Base-by-base conservation (phyloP, 148 eudicot genomes). In the Silene uniflora region DNA sequence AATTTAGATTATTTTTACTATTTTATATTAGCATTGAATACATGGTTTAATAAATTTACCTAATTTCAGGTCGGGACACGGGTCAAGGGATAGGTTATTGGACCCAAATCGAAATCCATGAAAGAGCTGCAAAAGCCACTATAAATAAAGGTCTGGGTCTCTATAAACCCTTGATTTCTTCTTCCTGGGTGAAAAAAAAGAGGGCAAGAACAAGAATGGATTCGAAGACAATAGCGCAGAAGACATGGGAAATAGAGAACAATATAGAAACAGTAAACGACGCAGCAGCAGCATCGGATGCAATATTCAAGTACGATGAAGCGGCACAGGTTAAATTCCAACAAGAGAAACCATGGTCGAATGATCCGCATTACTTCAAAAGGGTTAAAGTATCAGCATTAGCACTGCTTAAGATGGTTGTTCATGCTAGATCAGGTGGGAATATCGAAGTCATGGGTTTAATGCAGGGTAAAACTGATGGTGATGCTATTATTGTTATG, bases 211-310 rank as follows among this genome's bases (percentile, higher is more conserved):
- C 5, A 32, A 32, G 35, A 32, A 39, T 39, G 44, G 44, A 39
- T 39, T 9, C 44, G 44, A 6, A 39, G 10, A 39, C 91, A 66
- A 87, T 95, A 69, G 97, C 97, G 0, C 87, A 84, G 62, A 82
- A 90, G 49, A 92, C 96, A 4, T 95, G 98, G 98, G 98, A 95
- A 74, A 76, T 92, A 0, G 98, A 95, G 64, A 95, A 95, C 96
- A 87, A 90, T 86, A 90, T 92, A 75, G 64, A 67, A 21, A 14
- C 89, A 4, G 73, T 83, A 10, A 58, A 17, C 74, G 49, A 60
- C 29, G 67, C 81, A 32, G 79, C 86, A 12, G 67, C 81, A 32
- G 79, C 86, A 12, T 79, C 96, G 0, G 99, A 95, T 78, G 77
- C 90, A 22, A 89, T 95, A 55, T 95, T 95, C 89, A 70, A 81